Evolutionary conservation across 1,139 yeast genomes (phyloP), one percentile per base, ranked within the genome.

Genomic region (Kodamaea arcana): DNA sequence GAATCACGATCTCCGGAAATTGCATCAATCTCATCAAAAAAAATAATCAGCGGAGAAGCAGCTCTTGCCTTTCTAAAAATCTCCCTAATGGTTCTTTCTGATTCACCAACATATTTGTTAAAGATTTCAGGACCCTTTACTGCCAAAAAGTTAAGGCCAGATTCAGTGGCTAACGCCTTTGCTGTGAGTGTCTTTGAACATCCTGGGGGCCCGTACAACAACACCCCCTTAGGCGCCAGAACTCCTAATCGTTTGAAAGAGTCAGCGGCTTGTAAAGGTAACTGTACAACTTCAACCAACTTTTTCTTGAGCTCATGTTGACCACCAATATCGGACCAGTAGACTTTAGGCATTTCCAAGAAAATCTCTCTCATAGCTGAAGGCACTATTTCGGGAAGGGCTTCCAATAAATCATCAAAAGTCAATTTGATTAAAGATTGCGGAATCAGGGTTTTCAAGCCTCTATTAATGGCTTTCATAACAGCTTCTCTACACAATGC

Each of bases 321-420:
- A 1, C 99, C 99, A 14, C 98, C 98, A 47, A 92, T 90, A 59
- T 94, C 98, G 11, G 78, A 65, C 98, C 98, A 92, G 44, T 76
- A 72, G 1, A 90, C 95, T 51, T 87, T 85, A 3, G 98, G 97
- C 74, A 90, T 86, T 51, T 92, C 99, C 36, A 92, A 65, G 41
- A 88, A 81, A 37, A 90, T 86, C 53, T 94, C 98, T 40, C 96
- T 74, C 98, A 94, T 92, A 2, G 97, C 98, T 40, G 95, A 84
- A 1, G 98, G 98, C 33, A 95, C 71, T 6, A 92, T 78, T 22
- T 85, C 94, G 1, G 80, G 63, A 51, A 88, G 58, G 0, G 97
- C 92, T 15, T 60, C 60, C 30, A 77, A 75, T 17, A 90, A 65
- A 51, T 90, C 95, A 1, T 55, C 61, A 8, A 65, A 37, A 2